Evolutionary conservation across 1,139 yeast species (phyloP).

Genomic region (Geotrichum australiense): DNA sequence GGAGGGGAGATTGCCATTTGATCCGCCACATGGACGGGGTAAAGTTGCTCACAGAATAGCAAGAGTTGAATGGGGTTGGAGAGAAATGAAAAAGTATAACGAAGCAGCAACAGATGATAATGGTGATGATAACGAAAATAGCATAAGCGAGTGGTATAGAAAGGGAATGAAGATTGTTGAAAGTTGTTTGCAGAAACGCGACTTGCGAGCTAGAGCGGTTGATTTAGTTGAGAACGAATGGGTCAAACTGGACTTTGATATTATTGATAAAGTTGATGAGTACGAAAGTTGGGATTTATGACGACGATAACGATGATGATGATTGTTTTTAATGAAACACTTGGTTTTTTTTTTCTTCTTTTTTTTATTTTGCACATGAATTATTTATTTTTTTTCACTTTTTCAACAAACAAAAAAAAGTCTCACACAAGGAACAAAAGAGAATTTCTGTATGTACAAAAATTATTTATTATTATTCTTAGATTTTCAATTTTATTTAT

Average conservation of each 20-base stretch:
- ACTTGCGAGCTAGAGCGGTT: conserved; percentile 40
- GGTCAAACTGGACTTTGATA: conserved; percentile 22
- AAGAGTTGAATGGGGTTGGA: conserved; percentile 90
- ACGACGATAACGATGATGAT: no score
- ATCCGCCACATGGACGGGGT: conserved; percentile 48
- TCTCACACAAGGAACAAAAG: no score
- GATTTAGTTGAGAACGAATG: conserved; percentile 37
- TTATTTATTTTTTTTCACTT: no score
- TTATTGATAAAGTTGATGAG: no score
- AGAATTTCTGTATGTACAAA: no score
- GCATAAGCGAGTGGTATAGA: conserved; percentile 36
- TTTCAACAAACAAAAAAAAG: no score
- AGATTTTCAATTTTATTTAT: no score
- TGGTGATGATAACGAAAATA: conserved; percentile 18
- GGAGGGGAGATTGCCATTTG: conserved; percentile 87
- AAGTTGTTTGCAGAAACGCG: conserved; percentile 47
- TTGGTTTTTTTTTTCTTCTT: no score
- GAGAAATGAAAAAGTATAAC: conserved; percentile 11
- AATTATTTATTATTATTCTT: no score
- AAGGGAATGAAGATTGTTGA: conserved; percentile 50
- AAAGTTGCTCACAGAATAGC: conserved; percentile 86
- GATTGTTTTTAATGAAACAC: no score
- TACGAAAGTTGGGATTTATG: no score
- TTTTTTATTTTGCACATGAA: no score
- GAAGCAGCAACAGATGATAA: neutral